Evolutionary conservation across 148 eudicot species (phyloP), one percentile per base, ranked within the genome.

Genomic region (Diospyros kaki): DNA sequence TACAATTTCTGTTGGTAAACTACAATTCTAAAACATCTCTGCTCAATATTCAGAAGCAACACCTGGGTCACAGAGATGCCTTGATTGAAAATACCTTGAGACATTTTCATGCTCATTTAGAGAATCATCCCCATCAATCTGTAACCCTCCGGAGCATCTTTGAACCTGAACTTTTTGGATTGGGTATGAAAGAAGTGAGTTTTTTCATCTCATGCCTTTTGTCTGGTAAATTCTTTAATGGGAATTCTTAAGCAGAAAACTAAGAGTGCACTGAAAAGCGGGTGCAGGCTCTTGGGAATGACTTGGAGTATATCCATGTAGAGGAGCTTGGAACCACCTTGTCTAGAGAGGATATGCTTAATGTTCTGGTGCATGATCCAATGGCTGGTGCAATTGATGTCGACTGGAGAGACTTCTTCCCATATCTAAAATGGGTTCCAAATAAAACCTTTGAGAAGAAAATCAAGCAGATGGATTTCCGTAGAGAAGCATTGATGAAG

Each of bases 401-500:
- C 46, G 98, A 95, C 69, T 95, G 96, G 98, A 84, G 98, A 83
- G 98, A 95, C 77, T 95, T 95, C 78, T 92, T 92, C 77, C 97
- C 98, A 0, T 88, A 82, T 69, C 80, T 92, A 14, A 80, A 76
- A 66, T 95, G 98, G 98, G 78, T 92, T 74, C 98, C 98, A 3
- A 89, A 85, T 67, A 85, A 59, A 65, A 58, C 72, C 11, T 87
- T 95, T 43, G 97, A 90, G 74, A 46, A 66, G 18, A 92, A 80
- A 18, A 82, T 92, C 1, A 69, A 72, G 59, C 78, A 71, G 15
- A 82, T 90, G 82, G 76, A 81, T 80, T 71, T 72, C 45, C 88
- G 89, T 1, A 87, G 97, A 78, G 64, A 76, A 71, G 88, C 91
- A 4, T 91, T 92, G 73, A 90, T 95, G 91, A 89, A 84, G 69